Base-by-base conservation (phyloP, 371 early-diverging fungal species). In the Mucor ambiguus region DNA sequence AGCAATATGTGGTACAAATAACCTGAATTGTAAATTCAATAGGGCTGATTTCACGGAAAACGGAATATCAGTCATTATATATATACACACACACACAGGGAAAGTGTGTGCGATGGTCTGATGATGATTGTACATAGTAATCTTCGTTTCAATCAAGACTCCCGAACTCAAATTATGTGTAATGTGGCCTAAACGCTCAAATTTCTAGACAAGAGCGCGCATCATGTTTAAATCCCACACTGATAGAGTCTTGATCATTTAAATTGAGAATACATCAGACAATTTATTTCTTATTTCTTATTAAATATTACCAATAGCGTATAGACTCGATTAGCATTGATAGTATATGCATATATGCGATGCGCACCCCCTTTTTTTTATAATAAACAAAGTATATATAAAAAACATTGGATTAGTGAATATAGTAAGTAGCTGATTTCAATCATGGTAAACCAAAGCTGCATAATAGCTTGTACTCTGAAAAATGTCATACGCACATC, bases 111-210 rank as follows among this genome's bases (percentile, higher is more conserved):
- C 41, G 41, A 49, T 49, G 57, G 68, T 67, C 68, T 61, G 44
- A 29, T 67, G 68, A 62, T 62, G 24, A 54, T 44, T 22, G 30
- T 32, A 41, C 29, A 24, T 22, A 52, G 24, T 44, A 43, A 18
- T 20, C 28, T 29, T 43, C n/a, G 12, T 11, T 46, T 46, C 44
- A 52, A 28, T 28, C 12, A 28, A 26, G 11, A 11, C 46, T 8
- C 46, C 22, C 22, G 46, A 46, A 46, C 46, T 46, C 46, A 46
- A 46, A 22, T 20, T 46, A 41, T 58, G 62, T 67, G 63, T 62
- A 67, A 67, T 67, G 62, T 67, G 68, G 68, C 41, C 68, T 67
- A 67, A 67, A 30, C 63, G 68, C 38, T 56, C 61, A 26, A 33
- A 8, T 26, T 33, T 18, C 24, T 26, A 33, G 43, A 43, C 32